phyloP scores from a whole-genome alignment of 352 stramenopile species.

The Phytophthora capsici region DNA sequence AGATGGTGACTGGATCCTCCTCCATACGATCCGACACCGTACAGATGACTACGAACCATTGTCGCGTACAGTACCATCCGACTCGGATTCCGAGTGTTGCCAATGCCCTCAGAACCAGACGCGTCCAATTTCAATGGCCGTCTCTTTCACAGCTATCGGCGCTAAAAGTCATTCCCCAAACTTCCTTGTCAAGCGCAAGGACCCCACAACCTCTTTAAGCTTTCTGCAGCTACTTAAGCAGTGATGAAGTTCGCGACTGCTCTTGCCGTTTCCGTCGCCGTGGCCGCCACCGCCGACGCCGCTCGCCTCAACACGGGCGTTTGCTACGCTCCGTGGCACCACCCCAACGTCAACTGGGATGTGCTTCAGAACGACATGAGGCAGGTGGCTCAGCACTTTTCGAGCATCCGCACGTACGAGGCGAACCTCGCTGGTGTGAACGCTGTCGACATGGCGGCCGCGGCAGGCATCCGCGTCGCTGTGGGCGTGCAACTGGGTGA shows the following conservation, averaged over 20 bases:
- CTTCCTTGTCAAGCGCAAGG: conserved; percentile 26
- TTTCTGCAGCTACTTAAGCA: conserved; percentile 37
- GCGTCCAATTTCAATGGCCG: neutral
- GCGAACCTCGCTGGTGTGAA: conserved; percentile 55
- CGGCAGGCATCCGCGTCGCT: conserved; percentile 56
- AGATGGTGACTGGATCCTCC: conserved; percentile 21
- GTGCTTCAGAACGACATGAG: conserved; percentile 46
- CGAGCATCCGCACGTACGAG: conserved; percentile 68
- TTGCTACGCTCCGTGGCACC: conserved; percentile 71
- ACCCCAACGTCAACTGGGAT: conserved; percentile 39
- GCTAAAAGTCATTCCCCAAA: conserved; percentile 21
- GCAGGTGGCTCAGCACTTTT: conserved; percentile 53
- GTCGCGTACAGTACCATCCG: conserved; percentile 21
- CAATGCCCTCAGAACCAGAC: conserved; percentile 4
- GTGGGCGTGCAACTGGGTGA: conserved; percentile 66
- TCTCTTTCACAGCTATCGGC: neutral
- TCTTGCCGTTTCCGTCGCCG: conserved; percentile 7
- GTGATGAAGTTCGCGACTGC: conserved; percentile 23
- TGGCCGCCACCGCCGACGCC: conserved; percentile 14
- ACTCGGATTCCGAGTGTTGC: neutral
- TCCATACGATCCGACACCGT: conserved; percentile 28
- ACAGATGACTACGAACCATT: conserved; percentile 25
- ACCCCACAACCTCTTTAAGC: conserved; percentile 8
- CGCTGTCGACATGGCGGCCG: conserved; percentile 48
- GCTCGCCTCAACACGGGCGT: conserved; percentile 31